Evolutionary conservation across 2,329 filamentous ascomycete species (phyloP).

Genomic region (Fusarium hostae): DNA sequence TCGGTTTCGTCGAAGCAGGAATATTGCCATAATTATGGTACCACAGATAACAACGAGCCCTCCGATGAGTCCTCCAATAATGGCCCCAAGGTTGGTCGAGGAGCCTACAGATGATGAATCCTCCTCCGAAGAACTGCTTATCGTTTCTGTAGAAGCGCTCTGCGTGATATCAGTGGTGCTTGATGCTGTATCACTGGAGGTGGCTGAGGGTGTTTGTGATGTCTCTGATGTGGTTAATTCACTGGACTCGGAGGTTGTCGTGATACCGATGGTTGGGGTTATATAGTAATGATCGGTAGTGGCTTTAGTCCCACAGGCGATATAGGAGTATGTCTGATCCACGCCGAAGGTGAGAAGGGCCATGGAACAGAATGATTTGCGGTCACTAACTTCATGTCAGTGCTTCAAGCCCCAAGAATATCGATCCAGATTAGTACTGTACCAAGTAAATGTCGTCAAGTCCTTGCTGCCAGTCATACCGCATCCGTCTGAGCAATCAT

Average conservation of each 20-base stretch:
- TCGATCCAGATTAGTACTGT: not conserved
- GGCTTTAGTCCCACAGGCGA: constrained; percentile 49
- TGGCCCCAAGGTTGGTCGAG: constrained; percentile 45
- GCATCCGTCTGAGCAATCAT: constrained; percentile 49
- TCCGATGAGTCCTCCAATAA: constrained; percentile 52
- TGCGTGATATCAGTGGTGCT: not conserved
- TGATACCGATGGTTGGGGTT: constrained; percentile 23
- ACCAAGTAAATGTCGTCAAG: constrained; percentile 53
- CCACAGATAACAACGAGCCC: constrained; percentile 49
- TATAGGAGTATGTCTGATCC: constrained; percentile 52
- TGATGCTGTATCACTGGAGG: not conserved
- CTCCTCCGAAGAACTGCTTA: not conserved
- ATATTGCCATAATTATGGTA: constrained; percentile 5
- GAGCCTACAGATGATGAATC: not conserved
- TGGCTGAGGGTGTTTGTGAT: not conserved
- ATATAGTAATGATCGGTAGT: constrained; percentile 44
- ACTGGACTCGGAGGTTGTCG: not conserved
- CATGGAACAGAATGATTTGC: constrained; percentile 47
- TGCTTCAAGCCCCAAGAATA: accelerated
- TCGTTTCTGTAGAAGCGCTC: not conserved
- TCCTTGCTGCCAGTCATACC: constrained; percentile 36
- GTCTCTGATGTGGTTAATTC: not conserved
- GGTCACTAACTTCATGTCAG: not conserved
- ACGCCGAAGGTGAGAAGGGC: constrained; percentile 48
- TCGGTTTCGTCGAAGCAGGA: constrained; percentile 12